Evolutionary conservation across 1,139 yeast species (phyloP).

Genomic region (Meyerozyma sp.): DNA sequence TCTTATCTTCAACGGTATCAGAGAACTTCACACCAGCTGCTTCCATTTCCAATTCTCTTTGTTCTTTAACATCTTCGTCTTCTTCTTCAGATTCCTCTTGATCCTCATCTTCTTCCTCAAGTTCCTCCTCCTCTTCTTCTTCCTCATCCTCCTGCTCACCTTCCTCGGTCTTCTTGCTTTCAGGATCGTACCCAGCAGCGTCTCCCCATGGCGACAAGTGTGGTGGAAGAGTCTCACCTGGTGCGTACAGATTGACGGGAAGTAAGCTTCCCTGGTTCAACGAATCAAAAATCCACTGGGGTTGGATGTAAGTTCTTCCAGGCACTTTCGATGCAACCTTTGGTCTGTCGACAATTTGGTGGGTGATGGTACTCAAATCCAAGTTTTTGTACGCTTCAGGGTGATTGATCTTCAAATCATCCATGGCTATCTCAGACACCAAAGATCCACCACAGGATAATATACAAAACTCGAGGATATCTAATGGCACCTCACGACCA

Average conservation of each 20-base stretch:
- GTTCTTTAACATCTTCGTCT: conserved; percentile 57
- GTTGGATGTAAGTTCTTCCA: conserved; percentile 92
- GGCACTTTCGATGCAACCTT: conserved; percentile 69
- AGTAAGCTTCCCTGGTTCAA: conserved; percentile 72
- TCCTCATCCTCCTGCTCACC: conserved; percentile 46
- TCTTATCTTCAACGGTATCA: conserved; percentile 36
- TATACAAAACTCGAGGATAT: conserved; percentile 81
- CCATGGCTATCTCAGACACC: conserved; percentile 82
- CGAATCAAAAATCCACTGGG: conserved; percentile 96
- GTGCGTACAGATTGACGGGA: conserved; percentile 77
- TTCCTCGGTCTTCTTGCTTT: conserved; percentile 40
- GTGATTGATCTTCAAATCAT: conserved; percentile 52
- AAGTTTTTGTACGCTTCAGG: conserved; percentile 40
- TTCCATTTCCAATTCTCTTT: conserved; percentile 85
- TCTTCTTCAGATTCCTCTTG: conserved; percentile 44
- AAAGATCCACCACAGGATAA: conserved; percentile 84
- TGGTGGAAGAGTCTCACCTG: conserved; percentile 94
- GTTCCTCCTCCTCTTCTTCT: conserved; percentile 47
- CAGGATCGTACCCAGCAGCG: conserved; percentile 85
- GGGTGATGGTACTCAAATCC: conserved; percentile 72
- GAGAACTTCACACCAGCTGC: conserved; percentile 80
- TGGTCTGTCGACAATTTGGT: conserved; percentile 93
- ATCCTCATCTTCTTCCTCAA: conserved; percentile 43
- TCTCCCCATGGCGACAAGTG: conserved; percentile 99
- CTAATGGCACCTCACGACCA: conserved; percentile 95